phyloP scores from a whole-genome alignment of 805 yeast genomes.

The Lipomyces yamanashiensis region DNA sequence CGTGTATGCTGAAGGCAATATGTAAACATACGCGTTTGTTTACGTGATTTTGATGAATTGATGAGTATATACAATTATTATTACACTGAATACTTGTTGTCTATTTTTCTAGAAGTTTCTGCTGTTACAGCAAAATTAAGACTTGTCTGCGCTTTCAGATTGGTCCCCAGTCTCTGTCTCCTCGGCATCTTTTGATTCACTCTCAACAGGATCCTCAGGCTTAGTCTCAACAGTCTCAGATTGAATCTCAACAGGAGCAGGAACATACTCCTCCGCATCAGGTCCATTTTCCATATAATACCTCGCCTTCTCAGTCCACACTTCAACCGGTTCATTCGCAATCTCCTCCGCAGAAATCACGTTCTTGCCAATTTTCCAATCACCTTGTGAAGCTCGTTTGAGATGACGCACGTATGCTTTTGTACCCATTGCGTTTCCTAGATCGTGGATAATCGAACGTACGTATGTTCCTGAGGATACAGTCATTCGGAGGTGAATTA shows the following conservation, averaged over 20 bases:
- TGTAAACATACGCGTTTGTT: no score
- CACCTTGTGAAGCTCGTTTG: conserved; percentile 74
- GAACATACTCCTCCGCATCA: conserved; percentile 5
- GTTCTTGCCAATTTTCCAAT: conserved; percentile 74
- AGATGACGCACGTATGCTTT: conserved; percentile 88
- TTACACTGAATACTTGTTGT: no score
- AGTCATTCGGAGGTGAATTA: conserved; percentile 70
- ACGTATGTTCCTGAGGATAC: conserved; percentile 97
- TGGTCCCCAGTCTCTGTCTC: no score
- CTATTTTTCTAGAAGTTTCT: no score
- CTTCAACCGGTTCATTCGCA: conserved; percentile 58
- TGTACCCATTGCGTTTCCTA: conserved; percentile 78
- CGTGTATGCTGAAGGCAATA: no score
- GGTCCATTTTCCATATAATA: conserved; percentile 30
- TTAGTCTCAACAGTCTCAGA: not conserved
- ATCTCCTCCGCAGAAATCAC: conserved; percentile 73
- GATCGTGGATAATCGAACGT: conserved; percentile 84
- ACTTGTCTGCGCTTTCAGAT: no score
- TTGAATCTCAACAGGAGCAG: not conserved
- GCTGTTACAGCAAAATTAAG: no score
- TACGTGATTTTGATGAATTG: no score
- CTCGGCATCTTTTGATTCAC: no score
- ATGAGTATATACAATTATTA: no score
- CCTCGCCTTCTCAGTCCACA: conserved; percentile 58
- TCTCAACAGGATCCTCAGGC: no score